Evolutionary conservation across 1,139 yeast species (phyloP).

Genomic region (Yamadazyma mexicana): DNA sequence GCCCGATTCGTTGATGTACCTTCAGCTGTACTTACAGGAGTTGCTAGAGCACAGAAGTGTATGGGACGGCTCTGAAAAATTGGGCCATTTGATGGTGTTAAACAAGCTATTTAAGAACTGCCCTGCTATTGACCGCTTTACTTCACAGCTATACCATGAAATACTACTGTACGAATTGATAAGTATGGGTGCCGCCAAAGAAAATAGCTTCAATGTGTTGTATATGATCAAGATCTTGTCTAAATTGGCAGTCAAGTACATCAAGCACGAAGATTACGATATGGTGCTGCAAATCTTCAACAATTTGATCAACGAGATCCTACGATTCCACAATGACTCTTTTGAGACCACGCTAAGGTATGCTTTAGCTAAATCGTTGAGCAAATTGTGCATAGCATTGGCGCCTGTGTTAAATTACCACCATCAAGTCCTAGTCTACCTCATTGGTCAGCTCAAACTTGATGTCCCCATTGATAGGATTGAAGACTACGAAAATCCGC

Average conservation of each 20-base stretch:
- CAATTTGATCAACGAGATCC: slow-evolving; percentile 27
- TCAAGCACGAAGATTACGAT: slow-evolving; percentile 17
- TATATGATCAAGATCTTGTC: slow-evolving; percentile 37
- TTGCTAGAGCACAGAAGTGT: slow-evolving; percentile 18
- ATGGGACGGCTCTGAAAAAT: slow-evolving; percentile 19
- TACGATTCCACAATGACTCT: slow-evolving; percentile 17
- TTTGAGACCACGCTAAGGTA: slow-evolving; percentile 37
- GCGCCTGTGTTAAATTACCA: slow-evolving; percentile 29
- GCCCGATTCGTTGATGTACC: slow-evolving; percentile 23
- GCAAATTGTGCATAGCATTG: slow-evolving; percentile 23
- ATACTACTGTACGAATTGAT: slow-evolving; percentile 18
- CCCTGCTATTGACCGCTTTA: slow-evolving; percentile 14
- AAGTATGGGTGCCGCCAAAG: slow-evolving; percentile 9
- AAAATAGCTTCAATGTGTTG: slow-evolving; percentile 25
- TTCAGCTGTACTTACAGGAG: slow-evolving; percentile 21
- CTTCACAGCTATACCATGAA: slow-evolving; percentile 17
- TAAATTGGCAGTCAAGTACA: slow-evolving; percentile 25
- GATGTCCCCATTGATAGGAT: slow-evolving; percentile 16
- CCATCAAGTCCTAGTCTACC: slow-evolving; percentile 28
- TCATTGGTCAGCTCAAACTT: slow-evolving; percentile 27
- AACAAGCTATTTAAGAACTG: slow-evolving; percentile 36
- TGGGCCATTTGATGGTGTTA: slow-evolving; percentile 40
- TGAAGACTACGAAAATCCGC: slow-evolving; percentile 17
- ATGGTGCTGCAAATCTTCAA: slow-evolving; percentile 28
- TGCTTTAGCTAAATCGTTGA: slow-evolving; percentile 37